Evolutionary conservation across 2,329 filamentous ascomycete genomes (phyloP).

Genomic region (Colletotrichum camelliae): DNA sequence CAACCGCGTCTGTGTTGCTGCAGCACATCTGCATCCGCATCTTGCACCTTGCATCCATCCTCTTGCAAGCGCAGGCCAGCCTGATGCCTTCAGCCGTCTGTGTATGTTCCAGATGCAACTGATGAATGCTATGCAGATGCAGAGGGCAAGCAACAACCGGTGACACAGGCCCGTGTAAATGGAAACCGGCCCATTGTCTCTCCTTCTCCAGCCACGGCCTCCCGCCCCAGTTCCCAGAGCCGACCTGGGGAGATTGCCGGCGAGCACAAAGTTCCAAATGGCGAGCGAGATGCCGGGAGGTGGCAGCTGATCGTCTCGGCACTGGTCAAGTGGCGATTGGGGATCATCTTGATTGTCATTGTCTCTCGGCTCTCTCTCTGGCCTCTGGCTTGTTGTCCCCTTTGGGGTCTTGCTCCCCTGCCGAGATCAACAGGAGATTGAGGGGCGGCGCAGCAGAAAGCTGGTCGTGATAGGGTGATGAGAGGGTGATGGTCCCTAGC

Average conservation of each 20-base stretch:
- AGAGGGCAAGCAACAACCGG: neutral
- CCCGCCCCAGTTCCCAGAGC: neutral
- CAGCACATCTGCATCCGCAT: neutral
- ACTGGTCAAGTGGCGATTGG: neutral
- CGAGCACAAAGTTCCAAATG: neutral
- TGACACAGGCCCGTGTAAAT: neutral
- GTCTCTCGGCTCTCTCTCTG: neutral
- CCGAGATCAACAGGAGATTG: slow-evolving; percentile 19
- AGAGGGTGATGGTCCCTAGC: neutral
- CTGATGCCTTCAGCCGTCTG: neutral
- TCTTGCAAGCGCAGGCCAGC: neutral
- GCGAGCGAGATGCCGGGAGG: neutral
- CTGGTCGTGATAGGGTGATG: neutral
- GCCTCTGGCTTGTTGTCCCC: neutral
- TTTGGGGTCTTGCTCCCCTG: neutral
- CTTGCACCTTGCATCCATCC: neutral
- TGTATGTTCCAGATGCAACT: neutral
- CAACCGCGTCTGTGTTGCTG: slow-evolving; percentile 6
- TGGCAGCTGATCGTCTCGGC: slow-evolving; percentile 16
- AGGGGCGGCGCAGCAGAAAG: slow-evolving; percentile 4
- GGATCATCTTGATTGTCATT: slow-evolving; percentile 1
- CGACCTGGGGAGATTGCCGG: neutral
- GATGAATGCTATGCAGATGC: neutral
- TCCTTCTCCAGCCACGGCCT: neutral
- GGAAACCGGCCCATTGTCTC: neutral